phyloP scores from a whole-genome alignment of 148 eudicot genomes.

The Heliamphora exappendiculata region DNA sequence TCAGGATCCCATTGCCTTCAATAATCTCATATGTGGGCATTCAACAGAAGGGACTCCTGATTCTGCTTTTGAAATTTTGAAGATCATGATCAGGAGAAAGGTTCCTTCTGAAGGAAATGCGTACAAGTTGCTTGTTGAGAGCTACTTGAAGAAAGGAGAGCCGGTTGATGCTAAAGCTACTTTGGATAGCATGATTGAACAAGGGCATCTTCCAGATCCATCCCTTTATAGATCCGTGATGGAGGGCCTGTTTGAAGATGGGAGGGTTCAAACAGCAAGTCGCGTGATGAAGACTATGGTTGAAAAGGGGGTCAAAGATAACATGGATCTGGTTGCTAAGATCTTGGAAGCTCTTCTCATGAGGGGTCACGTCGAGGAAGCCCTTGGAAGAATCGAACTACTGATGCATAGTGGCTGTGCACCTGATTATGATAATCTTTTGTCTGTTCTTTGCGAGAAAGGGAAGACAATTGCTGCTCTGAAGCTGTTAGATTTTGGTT shows the following conservation, averaged over 20 bases:
- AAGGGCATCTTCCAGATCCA: constrained; percentile 75
- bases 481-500: constrained; percentile 68
- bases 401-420: constrained; percentile 62
- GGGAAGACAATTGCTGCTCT: constrained; percentile 83
- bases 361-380: constrained; percentile 97
- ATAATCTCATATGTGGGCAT: constrained; percentile 69
- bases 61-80: constrained; percentile 62
- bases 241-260: constrained; percentile 79
- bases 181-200: constrained; percentile 79
- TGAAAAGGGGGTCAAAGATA: constrained; percentile 80
- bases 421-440: constrained; percentile 51
- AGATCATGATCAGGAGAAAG: constrained; percentile 77
- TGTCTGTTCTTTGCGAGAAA: constrained; percentile 60
- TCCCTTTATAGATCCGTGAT: constrained; percentile 60
- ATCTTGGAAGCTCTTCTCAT: constrained; percentile 73
- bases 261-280: constrained; percentile 87
- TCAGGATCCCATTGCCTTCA: constrained; percentile 57
- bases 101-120: constrained; percentile 49
- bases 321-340: constrained; percentile 67
- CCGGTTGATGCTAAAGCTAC: constrained; percentile 86
- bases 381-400: constrained; percentile 76
- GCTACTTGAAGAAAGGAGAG: constrained; percentile 73
- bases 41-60: constrained; percentile 66
- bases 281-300: constrained; percentile 86
- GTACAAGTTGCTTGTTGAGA: constrained; percentile 44